A percentile compares a stretch with the other conserved stretches of the same genome.
These are phyloP conservation scores for Phialemoniopsis sp. DNA, from an alignment of 2,329 filamentous ascomycete species.

Conservation along the genomic window DNA sequence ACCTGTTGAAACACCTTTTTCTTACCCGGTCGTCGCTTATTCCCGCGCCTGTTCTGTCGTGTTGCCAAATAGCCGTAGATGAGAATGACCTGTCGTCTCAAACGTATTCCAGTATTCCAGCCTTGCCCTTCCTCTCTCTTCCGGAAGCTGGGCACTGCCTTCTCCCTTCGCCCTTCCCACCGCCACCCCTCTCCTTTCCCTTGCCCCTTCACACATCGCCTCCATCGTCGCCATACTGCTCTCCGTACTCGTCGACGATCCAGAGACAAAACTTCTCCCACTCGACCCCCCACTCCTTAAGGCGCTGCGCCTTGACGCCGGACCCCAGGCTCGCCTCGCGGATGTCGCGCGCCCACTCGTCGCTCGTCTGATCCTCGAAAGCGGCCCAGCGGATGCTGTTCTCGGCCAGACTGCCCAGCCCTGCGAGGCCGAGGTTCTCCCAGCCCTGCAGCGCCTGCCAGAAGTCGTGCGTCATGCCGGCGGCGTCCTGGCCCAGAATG, in stretches of 20 bases:
- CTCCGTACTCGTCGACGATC: conserved; percentile 74
- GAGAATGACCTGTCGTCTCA: too few species aligned
- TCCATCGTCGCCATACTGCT: conserved; percentile 49
- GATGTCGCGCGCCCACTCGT: conserved; percentile 70
- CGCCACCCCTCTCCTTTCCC: neutral
- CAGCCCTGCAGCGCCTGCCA: conserved; percentile 91
- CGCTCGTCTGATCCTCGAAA: conserved; percentile 72
- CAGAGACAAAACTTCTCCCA: conserved; percentile 92
- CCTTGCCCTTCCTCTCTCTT: too few species aligned
- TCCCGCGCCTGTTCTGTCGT: too few species aligned
- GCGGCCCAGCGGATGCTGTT: conserved; percentile 89
- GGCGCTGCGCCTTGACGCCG: conserved; percentile 64
- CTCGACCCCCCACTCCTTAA: conserved; percentile 74
- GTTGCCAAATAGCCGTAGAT: too few species aligned
- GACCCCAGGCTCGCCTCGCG: conserved; percentile 69
- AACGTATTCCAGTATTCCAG: too few species aligned
- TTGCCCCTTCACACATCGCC: neutral
- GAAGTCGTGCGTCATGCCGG: conserved; percentile 86
- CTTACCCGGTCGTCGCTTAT: too few species aligned
- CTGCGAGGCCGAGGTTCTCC: conserved; percentile 85
- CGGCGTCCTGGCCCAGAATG: conserved; percentile 77
- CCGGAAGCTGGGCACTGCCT: too few species aligned
- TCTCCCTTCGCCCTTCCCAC: too few species aligned
- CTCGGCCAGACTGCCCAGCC: conserved; percentile 81
- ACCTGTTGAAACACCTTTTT: too few species aligned